Conservation (phyloP, 1,284 basidiomycete genomes). For the Ustilago cynodontis region DNA sequence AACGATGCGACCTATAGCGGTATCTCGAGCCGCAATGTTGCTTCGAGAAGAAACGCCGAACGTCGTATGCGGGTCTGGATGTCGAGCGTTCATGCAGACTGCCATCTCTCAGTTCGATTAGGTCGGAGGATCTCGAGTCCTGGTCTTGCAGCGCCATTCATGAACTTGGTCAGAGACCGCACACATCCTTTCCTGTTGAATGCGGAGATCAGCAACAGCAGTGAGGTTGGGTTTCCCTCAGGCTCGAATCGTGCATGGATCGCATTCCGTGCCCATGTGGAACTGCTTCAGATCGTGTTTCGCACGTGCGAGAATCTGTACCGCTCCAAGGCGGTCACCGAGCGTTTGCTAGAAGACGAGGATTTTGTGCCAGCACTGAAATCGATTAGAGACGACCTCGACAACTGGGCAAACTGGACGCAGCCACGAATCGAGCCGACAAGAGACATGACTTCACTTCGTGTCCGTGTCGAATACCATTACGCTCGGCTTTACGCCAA, state of each 20-base stretch:
- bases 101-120: constrained; percentile 54
- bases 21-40: constrained; percentile 44
- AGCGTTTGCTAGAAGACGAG: constrained; percentile 50
- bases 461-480: constrained; percentile 56
- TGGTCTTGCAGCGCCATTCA: constrained; percentile 50
- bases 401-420: constrained; percentile 56
- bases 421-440: constrained; percentile 50
- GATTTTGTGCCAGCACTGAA: constrained; percentile 53
- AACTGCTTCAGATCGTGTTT: constrained; percentile 51
- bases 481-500: constrained; percentile 54
- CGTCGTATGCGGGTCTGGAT: constrained; percentile 57
- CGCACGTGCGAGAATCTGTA: constrained; percentile 56
- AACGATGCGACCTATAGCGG: constrained; percentile 51
- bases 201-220: constrained; percentile 44
- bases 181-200: constrained; percentile 50
- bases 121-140: constrained; percentile 55
- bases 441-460: constrained; percentile 52
- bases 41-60: constrained; percentile 47
- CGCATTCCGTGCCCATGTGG: constrained; percentile 48
- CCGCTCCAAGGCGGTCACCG: constrained; percentile 48
- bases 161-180: constrained; percentile 52
- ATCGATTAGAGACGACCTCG: constrained; percentile 50
- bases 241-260: constrained; percentile 53
- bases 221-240: constrained; percentile 31
- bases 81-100: constrained; percentile 57